These are phyloP conservation scores for Eremochloa ophiuroides DNA, from an alignment of 176 grass and related monocot species.

Conservation along the genomic window DNA sequence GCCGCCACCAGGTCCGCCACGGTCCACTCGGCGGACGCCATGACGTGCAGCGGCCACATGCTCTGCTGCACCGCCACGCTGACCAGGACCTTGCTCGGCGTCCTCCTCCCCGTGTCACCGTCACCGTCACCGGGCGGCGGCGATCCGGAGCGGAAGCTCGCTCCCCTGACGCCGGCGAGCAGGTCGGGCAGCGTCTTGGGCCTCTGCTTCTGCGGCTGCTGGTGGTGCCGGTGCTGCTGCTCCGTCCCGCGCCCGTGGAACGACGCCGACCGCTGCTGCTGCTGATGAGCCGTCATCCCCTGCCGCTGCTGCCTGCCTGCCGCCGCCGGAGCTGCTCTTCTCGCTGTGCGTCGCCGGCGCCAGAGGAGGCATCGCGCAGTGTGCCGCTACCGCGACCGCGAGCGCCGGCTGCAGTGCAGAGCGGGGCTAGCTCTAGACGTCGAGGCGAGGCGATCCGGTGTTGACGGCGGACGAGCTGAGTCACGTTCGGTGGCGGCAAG, in stretches of 20 bases:
- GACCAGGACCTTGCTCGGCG: constrained; percentile 70
- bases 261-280: constrained; percentile 37
- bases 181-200: constrained; percentile 75
- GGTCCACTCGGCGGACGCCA: constrained; percentile 75
- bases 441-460: not conserved
- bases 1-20: constrained; percentile 63
- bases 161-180: constrained; percentile 33
- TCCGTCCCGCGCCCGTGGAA: constrained; percentile 53
- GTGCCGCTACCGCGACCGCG: not conserved
- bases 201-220: constrained; percentile 34
- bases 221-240: constrained; percentile 15
- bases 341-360: not conserved
- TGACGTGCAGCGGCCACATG: constrained; percentile 87
- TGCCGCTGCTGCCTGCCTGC: constrained; percentile 20
- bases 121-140: not conserved
- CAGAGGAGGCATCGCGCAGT: constrained; percentile 39
- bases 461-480: not conserved
- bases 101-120: constrained; percentile 19
- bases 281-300: not conserved
- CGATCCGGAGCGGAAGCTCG: not conserved
- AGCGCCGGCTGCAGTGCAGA: not conserved
- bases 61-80: constrained; percentile 76
- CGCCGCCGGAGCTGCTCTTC: constrained; percentile 10
- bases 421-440: not conserved
- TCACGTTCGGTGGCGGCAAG: constrained; percentile 3